Percentiles rank a stretch among this genome's conserved stretches.
Conservation (phyloP, 192 early-diverging fungal species). For the Coemansia sp. region DNA sequence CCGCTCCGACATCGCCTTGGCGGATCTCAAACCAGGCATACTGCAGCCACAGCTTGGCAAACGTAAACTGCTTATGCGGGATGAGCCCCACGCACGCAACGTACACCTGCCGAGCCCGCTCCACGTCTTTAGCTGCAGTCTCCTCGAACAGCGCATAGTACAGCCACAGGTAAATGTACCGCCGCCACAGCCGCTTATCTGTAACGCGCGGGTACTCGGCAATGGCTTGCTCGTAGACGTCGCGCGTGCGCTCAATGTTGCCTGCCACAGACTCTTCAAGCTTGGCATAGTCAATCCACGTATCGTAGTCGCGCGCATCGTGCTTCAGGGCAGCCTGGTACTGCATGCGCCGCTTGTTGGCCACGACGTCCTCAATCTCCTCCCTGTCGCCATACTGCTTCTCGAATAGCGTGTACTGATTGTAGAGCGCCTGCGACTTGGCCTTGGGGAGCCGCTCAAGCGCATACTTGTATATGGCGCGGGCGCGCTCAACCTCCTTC, state of each 20-base stretch:
- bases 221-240: conserved; percentile 96
- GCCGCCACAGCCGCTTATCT: conserved; percentile 94
- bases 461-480: conserved; percentile 96
- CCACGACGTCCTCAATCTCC: conserved; percentile 91
- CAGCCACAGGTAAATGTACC: conserved; percentile 99
- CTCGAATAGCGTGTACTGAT: conserved; percentile 95
- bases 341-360: conserved; percentile 83
- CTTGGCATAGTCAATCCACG: conserved; percentile 97
- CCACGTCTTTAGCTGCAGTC: conserved; percentile 75
- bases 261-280: conserved; percentile 80
- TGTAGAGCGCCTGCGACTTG: conserved; percentile 85
- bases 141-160: conserved; percentile 98
- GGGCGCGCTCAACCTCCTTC: conserved; percentile 91
- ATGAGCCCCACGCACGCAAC: conserved; percentile 78
- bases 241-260: conserved; percentile 77
- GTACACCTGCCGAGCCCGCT: conserved; percentile 85
- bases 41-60: conserved; percentile 96
- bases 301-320: conserved; percentile 93
- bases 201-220: conserved; percentile 80
- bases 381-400: conserved; percentile 91
- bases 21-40: conserved; percentile 95
- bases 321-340: conserved; percentile 78
- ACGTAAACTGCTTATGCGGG: conserved; percentile 94
- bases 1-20: conserved; percentile 67
- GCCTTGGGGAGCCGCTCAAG: conserved; percentile 85